Base-by-base conservation (phyloP, 805 yeast species). In the Starmerella potacharoeniae region DNA sequence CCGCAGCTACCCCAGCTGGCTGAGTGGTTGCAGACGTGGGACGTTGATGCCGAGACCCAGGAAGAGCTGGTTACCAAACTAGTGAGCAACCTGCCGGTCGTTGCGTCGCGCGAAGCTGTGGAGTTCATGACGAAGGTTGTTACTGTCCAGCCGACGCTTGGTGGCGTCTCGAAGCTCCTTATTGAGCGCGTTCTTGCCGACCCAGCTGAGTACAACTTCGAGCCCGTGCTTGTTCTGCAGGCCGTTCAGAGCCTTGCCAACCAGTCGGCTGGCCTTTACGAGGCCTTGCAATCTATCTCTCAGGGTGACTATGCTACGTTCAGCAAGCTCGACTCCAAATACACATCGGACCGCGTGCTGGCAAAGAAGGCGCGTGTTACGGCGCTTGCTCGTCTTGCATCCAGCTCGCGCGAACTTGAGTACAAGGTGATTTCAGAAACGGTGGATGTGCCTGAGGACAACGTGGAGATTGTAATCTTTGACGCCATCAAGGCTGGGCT, bases 401-500 rank as follows among this genome's bases (percentile, higher is more conserved):
- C 59, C 37, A 33, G 53, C 28, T 33, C 57, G 41, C 40, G 55
- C 22, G 60, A 60, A 37, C 59, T 73, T 11, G 22, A 65, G 9
- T 74, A 71, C 60, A 52, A 60, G n/a, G 62, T 58, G 28, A 68
- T 73, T 52, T 66, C 71, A 17, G 48, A 53, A 16, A 63, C 66
- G 13, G 60, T 71, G 22, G 65, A 63, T 31, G 62, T 72, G 17
- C 57, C 65, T 16, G 66, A 54, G 30, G 60, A 60, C 16, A 68
- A 66, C 42, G 72, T 73, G 29, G 77, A 73, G 64, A 44, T 64
- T 35, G 66, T 73, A 65, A 65, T 73, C 37, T 71, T 73, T 49
- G 74, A 73, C 52, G 71, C 73, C 34, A 69, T 73, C 57, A 68
- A 73, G 54, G 72, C 73, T 3, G 73, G 73, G 6, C 68, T 73